These are phyloP conservation scores for Clonostachys rhizophaga DNA, from an alignment of 2,329 filamentous ascomycete genomes.

Conservation along the genomic window DNA sequence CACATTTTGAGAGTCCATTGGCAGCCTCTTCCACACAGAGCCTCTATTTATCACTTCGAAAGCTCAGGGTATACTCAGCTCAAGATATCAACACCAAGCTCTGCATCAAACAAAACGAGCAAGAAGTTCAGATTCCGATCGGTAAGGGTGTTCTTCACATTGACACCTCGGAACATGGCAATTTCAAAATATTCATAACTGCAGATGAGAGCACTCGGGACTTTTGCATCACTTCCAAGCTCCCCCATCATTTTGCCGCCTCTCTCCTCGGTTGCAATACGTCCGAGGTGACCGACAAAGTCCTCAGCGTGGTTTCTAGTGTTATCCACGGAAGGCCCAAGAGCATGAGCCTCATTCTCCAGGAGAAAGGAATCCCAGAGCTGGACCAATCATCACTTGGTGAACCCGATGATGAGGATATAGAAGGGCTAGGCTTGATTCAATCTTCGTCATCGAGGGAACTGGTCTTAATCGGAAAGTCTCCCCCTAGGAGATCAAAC, in stretches of 20 bases:
- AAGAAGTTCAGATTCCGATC: too few species aligned
- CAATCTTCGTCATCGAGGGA: too few species aligned
- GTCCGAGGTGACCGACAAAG: background rate
- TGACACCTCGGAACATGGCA: background rate
- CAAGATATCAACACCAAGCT: background rate
- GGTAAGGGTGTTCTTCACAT: too few species aligned
- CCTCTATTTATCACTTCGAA: background rate
- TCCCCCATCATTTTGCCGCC: background rate
- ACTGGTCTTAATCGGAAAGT: too few species aligned
- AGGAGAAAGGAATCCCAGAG: background rate
- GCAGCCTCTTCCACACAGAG: background rate
- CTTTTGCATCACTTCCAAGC: background rate
- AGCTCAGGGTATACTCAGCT: background rate
- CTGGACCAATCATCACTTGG: too few species aligned
- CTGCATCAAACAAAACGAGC: too few species aligned
- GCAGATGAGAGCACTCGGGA: background rate
- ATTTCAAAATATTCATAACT: background rate
- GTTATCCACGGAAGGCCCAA: background rate
- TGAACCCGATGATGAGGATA: too few species aligned
- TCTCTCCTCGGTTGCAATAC: background rate
- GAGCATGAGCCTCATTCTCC: background rate
- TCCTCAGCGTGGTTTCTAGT: background rate
- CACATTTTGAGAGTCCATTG: background rate
- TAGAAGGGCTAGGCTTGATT: too few species aligned
- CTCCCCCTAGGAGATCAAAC: too few species aligned